Base-by-base conservation (phyloP, 2,329 filamentous ascomycete species). In the Mycosphaerella arachidis region DNA sequence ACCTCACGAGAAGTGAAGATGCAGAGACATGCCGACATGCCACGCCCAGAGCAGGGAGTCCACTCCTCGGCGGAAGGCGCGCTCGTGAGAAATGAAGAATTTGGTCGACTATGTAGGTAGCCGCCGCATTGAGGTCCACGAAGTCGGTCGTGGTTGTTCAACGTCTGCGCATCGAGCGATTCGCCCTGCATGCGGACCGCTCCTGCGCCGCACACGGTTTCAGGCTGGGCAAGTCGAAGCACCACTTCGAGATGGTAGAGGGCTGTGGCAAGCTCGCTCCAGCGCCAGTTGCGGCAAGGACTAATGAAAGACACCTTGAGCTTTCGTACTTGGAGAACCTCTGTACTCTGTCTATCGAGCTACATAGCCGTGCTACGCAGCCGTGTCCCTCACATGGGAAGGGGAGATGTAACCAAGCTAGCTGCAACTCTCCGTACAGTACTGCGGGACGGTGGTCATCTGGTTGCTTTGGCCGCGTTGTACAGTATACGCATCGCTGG, bases 371-470 rank as follows among this genome's bases (percentile, higher is more conserved):
- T 33, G 46, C 20, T 50, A 50, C 46, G 46, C 46, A 10, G 24
- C 12, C 20, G 37, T 18, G 8, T 45, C 20, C 35, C 53, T 55
- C 53, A n/a, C 53, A 45, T 45, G 31, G 30, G 18, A 24, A 13
- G 27, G 13, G 4, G 33, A 16, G 48, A 52, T 16, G 12, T 40
- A 1, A 6, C 31, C 51, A 35, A 35, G 31, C 12, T 8, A 20
- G 16, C 52, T 40, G 37, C 46, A 53, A 56, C 56, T 59, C 61
- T 57, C 54, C 59, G 54, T 58, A 20, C 40, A 58, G 30, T 40
- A 30, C 57, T 51, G 57, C 51, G n/a, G 37, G 18, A n/a, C 48
- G 50, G 20, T 27, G 24, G 7, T 48, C 16, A 43, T 43, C 45
- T 35, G 12, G 1, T 50, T 50, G 46, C 29, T 29, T 6, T 30